Evolutionary conservation across 2,329 filamentous ascomycete species (phyloP).

Genomic region (Arthrobotrys iridis): DNA sequence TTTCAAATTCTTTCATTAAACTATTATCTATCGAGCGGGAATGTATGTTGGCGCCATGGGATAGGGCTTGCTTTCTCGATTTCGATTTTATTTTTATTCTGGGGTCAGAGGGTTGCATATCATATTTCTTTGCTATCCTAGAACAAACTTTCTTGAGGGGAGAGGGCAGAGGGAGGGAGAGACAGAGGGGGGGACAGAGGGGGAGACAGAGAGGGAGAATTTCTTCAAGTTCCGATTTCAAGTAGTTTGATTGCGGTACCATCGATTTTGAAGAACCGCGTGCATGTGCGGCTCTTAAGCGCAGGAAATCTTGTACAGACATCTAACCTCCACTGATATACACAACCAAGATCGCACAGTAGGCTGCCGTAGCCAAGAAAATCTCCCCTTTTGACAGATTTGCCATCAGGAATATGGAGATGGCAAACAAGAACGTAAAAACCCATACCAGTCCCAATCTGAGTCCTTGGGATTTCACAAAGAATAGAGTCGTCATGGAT

Average conservation of each 20-base stretch:
- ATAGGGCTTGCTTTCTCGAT: neutral
- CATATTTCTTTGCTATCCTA: neutral
- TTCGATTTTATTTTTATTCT: neutral
- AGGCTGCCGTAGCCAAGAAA: constrained; percentile 59
- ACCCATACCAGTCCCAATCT: constrained; percentile 57
- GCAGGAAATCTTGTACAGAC: too few relatives aligned
- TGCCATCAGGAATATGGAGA: constrained; percentile 57
- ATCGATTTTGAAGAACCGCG: too few relatives aligned
- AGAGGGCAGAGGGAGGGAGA: too few relatives aligned
- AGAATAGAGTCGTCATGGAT: constrained; percentile 56
- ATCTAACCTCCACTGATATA: constrained; percentile 50
- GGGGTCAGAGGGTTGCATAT: neutral
- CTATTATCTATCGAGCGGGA: neutral
- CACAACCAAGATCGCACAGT: constrained; percentile 48
- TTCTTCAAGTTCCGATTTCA: too few relatives aligned
- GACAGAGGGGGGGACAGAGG: too few relatives aligned
- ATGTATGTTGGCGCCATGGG: neutral
- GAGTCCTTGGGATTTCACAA: constrained; percentile 47
- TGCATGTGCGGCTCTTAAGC: too few relatives aligned
- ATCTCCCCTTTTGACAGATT: constrained; percentile 59
- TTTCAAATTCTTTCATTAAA: neutral
- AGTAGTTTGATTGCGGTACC: too few relatives aligned
- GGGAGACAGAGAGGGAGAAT: too few relatives aligned
- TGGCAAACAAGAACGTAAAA: constrained; percentile 58
- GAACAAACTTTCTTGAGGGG: too few relatives aligned